Base-by-base conservation (phyloP, 352 stramenopile genomes). In the Pythium oligandrum region DNA sequence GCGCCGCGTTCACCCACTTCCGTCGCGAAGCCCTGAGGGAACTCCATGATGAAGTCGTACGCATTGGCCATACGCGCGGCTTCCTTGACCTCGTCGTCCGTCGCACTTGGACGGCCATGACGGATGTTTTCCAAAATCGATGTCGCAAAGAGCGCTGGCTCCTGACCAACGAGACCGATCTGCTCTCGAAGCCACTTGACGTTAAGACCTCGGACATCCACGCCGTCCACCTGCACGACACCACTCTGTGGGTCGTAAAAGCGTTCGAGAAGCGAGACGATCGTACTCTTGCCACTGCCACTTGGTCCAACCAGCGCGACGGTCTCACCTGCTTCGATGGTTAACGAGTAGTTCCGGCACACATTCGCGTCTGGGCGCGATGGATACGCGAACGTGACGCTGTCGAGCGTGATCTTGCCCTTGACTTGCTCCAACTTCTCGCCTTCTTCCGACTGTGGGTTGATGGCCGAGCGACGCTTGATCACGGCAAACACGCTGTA, bases 81-180 rank as follows among this genome's bases (percentile, higher is more conserved):
- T 11, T 84, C 63, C 9, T 73, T 53, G 7, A 97, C 75, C 44
- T 96, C 78, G 6, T 84, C 76, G 31, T 88, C 58, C 6, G 68
- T 88, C 12, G 81, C 79, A 35, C 68, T 52, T 17, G 71, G 68
- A 44, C 65, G 73, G 3, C 86, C 86, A 56, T 95, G 78, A 1
- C 66, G 66, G 33, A 96, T 87, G 44, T 93, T 93, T 54, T 78
- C 78, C 17, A 70, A 59, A 46, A 77, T 79, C 12, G 62, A 74
- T 53, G 60, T 71, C 31, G 78, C 66, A 54, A 98, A 98, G 8
- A 98, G 66, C n/a, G 74, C 71, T 5, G 91, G 91, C 57, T 97
- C 88, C 55, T 97, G 91, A 3, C 63, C 59, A 10, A 98, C 88
- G 47, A 94, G 72, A 40, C 84, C 84, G 57, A 98, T 73, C 26